phyloP scores from a whole-genome alignment of 768 basidiomycete genomes.

The Gyrodon lividus region DNA sequence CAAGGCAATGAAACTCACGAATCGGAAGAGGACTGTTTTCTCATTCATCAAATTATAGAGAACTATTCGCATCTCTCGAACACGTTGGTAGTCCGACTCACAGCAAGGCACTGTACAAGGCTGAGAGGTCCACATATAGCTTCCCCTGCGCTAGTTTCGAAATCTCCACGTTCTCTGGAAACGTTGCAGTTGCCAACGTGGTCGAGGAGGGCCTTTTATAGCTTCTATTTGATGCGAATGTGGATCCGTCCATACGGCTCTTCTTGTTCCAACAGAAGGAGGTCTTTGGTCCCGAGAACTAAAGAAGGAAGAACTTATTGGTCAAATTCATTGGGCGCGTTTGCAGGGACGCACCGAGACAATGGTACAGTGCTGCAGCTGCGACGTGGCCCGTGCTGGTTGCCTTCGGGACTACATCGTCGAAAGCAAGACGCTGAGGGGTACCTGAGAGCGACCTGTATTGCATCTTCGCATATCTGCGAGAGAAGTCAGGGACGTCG shows the following conservation, averaged over 20 bases:
- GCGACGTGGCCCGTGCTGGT: conserved; percentile 77
- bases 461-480: conserved; percentile 79
- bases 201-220: neutral
- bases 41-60: too few relatives aligned
- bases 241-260: conserved; percentile 56
- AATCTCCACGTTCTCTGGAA: neutral
- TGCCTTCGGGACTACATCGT: conserved; percentile 59
- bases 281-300: conserved; percentile 79
- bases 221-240: conserved; percentile 37
- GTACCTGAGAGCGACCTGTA: conserved; percentile 53
- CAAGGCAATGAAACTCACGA: too few relatives aligned
- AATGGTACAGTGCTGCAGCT: conserved; percentile 82
- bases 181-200: neutral
- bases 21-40: too few relatives aligned
- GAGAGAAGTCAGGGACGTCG: conserved; percentile 13
- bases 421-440: conserved; percentile 52
- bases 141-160: neutral
- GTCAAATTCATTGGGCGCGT: neutral
- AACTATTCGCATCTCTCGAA: too few relatives aligned
- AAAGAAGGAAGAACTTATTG: conserved; percentile 1
- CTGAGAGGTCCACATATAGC: neutral
- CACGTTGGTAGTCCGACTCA: too few relatives aligned
- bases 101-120: neutral
- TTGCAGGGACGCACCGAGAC: conserved; percentile 55
- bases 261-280: conserved; percentile 59